Evolutionary conservation across 257 asterid species (phyloP), one percentile per base, ranked within the genome.

Genomic region (Apocynum venetum): DNA sequence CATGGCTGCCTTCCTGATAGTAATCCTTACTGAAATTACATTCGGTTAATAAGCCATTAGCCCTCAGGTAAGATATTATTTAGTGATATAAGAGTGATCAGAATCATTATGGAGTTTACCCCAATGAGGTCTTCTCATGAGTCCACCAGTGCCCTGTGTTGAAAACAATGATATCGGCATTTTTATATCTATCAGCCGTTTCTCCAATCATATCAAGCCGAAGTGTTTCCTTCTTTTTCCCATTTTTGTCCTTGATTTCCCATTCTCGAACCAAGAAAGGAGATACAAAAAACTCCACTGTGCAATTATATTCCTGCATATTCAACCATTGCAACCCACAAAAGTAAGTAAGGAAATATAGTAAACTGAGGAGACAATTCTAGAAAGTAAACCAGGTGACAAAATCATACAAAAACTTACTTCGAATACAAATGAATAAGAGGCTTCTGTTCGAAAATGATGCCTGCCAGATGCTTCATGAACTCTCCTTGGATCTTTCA

Each of bases 111-210:
- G 64, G 53, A 44, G 2, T 4, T 65, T 87, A 91, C 97, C 95
- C 97, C 73, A 80, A 75, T 11, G 92, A 80, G 77, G 97, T 91
- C 82, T 88, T 91, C 83, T 87, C 93, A 65, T 91, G 97, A 47
- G 97, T 91, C 97, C 97, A 91, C 97, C 97, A 91, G 75, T 91
- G 93, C 44, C 95, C 97, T 0, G 97, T 89, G 89, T 91, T 91
- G 86, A 91, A 91, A 66, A 87, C 78, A 48, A 91, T 81, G 79
- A 91, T 74, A 77, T 89, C 97, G 20, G 97, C 93, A 81, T 77
- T 83, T 67, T 84, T 88, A 80, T 85, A 88, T 65, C 80, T 74
- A 31, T 77, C 85, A 17, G 88, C 85, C 53, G 88, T 65, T 60
- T 82, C 82, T 57, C 87, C 95, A 14, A 89, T 76, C 6, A 86